A percentile compares a stretch with the other conserved stretches of the same genome.
Evolutionary conservation across 306 rosid genomes (phyloP).

Genomic region (Clitoria ternatea): DNA sequence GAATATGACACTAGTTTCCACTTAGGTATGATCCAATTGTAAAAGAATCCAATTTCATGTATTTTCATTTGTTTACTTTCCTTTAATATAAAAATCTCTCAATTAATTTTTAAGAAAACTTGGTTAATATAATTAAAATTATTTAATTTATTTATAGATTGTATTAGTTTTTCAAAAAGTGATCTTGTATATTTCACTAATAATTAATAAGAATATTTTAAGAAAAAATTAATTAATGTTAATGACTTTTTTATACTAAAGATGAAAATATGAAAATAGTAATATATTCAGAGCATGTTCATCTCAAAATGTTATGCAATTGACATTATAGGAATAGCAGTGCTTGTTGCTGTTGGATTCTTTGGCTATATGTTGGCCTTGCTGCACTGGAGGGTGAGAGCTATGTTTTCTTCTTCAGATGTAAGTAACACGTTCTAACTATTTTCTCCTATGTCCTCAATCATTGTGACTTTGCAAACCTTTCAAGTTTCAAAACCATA

Average conservation of each 20-base stretch:
- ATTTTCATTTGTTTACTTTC: neutral
- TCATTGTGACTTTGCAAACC: neutral
- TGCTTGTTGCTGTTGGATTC: slow-evolving; percentile 65
- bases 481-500: neutral
- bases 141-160: too few relatives aligned
- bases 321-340: slow-evolving; percentile 58
- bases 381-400: slow-evolving; percentile 63
- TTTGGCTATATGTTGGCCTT: slow-evolving; percentile 91
- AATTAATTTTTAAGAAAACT: too few relatives aligned
- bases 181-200: too few relatives aligned
- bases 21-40: slow-evolving; percentile 50
- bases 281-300: slow-evolving; percentile 18
- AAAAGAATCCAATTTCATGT: neutral
- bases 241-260: too few relatives aligned
- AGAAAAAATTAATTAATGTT: too few relatives aligned
- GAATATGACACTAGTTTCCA: slow-evolving; percentile 52
- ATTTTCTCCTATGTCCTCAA: neutral
- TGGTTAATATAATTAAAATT: too few relatives aligned
- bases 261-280: too few relatives aligned
- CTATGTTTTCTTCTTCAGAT: slow-evolving; percentile 70
- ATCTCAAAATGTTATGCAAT: neutral
- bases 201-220: too few relatives aligned
- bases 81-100: too few relatives aligned
- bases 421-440: slow-evolving; percentile 32
- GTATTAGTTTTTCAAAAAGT: too few relatives aligned